Base-by-base conservation (phyloP, 2,329 filamentous ascomycete species). In the Pseudogymnoascus sp. region DNA sequence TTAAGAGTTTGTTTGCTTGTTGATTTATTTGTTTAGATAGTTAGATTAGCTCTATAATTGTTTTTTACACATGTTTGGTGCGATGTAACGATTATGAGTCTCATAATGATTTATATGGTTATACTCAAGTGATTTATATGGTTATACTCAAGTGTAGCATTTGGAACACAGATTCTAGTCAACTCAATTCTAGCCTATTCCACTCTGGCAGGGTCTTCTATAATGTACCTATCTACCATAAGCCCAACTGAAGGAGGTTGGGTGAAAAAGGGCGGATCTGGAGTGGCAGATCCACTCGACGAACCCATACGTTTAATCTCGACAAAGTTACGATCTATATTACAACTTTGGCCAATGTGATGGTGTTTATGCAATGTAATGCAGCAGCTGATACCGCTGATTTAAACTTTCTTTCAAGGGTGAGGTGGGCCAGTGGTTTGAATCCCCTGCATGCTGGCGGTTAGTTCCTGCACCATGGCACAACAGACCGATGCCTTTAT, bases 261-360 rank as follows among this genome's bases (percentile, higher is more conserved):
- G 3, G 64, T 70, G 54, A 69, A 68, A 16, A 73, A 77, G 54
- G 74, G 74, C 16, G 74, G 76, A 1, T 74, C 70, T 3, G 75
- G 73, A 0, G 69, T 73, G 38, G 74, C 72, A 2, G 64, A 70
- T 43, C 69, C 71, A 57, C 78, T 39, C 38, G 16, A 39, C 38
- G 16, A 9, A 20, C 7, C 9, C 38, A 12, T 39, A 20, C 12
- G 1, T 20, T 6, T 20, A 16, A 39, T 16, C 3, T 11, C 8
- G 8, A 4, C 37, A 16, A 39, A 39, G 7, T n/a, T 2, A 1
- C 16, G 36, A 38, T n/a, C 5, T 39, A 25, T 28, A 7, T 30
- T 30, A 30, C 7, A 30, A 30, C 28, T 7, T 7, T 7, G 7
- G 7, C 7, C 28, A 4, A 30, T 4, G 28, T 30, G 7, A 7